A percentile compares a stretch with the other conserved stretches of the same genome.
Conservation (phyloP, 495 filamentous ascomycete genomes). For the Elaphomyces granulatus region DNA sequence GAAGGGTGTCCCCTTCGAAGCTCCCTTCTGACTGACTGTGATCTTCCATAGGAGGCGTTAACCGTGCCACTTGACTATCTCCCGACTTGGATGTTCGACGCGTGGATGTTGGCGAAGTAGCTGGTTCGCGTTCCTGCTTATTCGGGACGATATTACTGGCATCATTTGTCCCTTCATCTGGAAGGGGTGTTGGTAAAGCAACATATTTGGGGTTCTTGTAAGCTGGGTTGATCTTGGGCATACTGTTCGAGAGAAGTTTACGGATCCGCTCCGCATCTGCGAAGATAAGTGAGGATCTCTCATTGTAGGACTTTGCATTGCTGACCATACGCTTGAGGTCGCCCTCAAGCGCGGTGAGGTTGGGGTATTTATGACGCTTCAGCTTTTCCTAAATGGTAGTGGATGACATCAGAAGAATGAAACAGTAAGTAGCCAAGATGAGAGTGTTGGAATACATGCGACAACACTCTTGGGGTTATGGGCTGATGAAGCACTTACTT, state of each 20-base stretch:
- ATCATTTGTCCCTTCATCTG: constrained; percentile 21
- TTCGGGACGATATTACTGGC: constrained; percentile 21
- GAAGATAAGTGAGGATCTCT: constrained; percentile 46
- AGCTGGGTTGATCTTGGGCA: constrained; percentile 61
- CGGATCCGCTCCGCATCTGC: constrained; percentile 63
- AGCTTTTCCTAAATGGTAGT: constrained; percentile 37
- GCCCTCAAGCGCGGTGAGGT: constrained; percentile 48
- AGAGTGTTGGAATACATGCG: too few relatives aligned
- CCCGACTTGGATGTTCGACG: constrained; percentile 5
- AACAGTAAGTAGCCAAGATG: too few relatives aligned
- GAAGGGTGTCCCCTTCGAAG: constrained; percentile 53
- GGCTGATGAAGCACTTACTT: constrained; percentile 22
- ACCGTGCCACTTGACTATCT: constrained; percentile 34
- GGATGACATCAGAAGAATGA: too few relatives aligned
- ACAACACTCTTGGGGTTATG: background rate
- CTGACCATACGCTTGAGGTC: constrained; percentile 64
- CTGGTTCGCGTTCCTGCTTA: constrained; percentile 20
- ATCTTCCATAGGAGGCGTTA: constrained; percentile 12
- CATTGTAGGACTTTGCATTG: constrained; percentile 62
- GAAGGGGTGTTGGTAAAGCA: constrained; percentile 49
- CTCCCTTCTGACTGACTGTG: constrained; percentile 34
- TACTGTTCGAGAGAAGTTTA: constrained; percentile 59
- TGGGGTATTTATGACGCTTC: constrained; percentile 43
- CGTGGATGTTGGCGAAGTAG: constrained; percentile 8
- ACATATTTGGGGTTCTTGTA: constrained; percentile 47